Base-by-base conservation (phyloP, 169 alveolate species). In the Eimeria sp. region DNA sequence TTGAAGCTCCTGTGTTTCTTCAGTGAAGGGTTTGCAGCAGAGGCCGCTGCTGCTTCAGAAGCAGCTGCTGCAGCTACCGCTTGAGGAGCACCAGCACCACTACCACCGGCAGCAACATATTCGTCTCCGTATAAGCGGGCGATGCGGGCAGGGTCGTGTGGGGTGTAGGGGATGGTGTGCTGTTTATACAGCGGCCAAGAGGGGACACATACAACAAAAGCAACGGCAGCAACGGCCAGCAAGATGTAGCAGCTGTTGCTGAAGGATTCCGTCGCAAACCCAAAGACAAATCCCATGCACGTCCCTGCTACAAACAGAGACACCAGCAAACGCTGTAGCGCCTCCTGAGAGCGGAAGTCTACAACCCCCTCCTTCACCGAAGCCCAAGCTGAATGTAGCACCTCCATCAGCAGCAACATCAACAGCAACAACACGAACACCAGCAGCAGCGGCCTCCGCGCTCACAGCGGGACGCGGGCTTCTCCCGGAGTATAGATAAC, bases 91-190 rank as follows among this genome's bases (percentile, higher is more conserved):
- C 18, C 18, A 10, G 63, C 11, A 54, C 22, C 11, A 54, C 22
- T 16, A 54, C 22, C 11, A 3, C 22, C 1, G 2, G 49, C 82
- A 72, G 54, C 82, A 14, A 61, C 82, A 72, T 72, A 72, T n/a
- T 82, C 93, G 4, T 58, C 76, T 3, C 70, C 73, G 84, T 75
- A 92, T 43, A 92, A 70, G 80, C 61, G 78, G 18, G 82, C 95
- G 20, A 92, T 84, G 45, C 95, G 57, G 57, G 5, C 67, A 6
- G 95, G 95, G 91, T 92, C 95, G 49, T 92, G 95, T 7, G 95
- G 95, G 76, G 95, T 58, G 78, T 89, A 92, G 57, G 80, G 57
- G 18, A 92, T 84, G 5, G 90, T 40, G 84, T 76, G 67, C 25
- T 75, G 70, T 30, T 75, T 40, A 91, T 76, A 92, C 40, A 43